phyloP scores from a whole-genome alignment of 495 filamentous ascomycete species.

The Penicillium macrosclerotiorum region DNA sequence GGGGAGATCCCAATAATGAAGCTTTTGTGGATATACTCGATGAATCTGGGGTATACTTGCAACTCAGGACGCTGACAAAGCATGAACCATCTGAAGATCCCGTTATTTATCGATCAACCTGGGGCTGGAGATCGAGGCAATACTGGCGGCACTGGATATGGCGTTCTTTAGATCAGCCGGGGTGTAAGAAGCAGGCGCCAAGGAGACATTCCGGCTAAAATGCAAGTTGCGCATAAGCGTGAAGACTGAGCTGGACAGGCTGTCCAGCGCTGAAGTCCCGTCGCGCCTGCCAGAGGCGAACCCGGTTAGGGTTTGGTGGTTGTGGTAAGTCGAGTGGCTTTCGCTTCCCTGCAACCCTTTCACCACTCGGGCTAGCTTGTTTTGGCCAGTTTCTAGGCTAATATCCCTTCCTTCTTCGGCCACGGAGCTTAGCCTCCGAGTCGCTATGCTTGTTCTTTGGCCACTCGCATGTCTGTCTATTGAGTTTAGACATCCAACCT shows the following conservation, averaged over 20 bases:
- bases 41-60: too few species aligned
- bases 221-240: too few species aligned
- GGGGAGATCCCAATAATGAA: neutral
- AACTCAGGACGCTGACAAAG: neutral
- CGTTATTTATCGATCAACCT: too few species aligned
- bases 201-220: slow-evolving; percentile 12
- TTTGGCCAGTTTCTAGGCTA: neutral
- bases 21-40: neutral
- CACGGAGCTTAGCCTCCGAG: slow-evolving; percentile 5
- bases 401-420: too few species aligned
- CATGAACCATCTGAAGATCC: neutral
- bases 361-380: neutral
- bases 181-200: too few species aligned
- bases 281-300: neutral
- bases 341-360: neutral
- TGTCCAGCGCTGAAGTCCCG: neutral
- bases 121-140: neutral
- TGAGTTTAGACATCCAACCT: neutral
- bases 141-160: neutral
- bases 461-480: too few species aligned
- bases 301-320: too few species aligned
- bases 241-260: too few species aligned
- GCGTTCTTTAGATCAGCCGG: too few species aligned
- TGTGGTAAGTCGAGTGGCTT: too few species aligned
- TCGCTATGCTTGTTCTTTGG: too few species aligned